A percentile compares a stretch with the other conserved stretches of the same genome.
Conservation (phyloP, 2,329 filamentous ascomycete species). For the Ciborinia camelliae region DNA sequence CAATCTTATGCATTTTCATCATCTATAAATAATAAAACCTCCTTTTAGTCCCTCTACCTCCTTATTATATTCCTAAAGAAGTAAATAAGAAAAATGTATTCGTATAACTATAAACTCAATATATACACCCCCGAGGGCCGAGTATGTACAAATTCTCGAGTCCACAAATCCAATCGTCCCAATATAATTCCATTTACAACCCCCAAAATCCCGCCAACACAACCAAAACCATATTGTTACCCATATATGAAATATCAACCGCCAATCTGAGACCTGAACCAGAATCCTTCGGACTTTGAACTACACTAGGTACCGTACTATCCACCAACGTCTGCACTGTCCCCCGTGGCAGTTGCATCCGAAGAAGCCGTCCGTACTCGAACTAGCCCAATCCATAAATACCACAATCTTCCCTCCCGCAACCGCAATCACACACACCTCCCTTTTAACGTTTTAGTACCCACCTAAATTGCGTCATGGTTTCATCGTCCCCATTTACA, state of each 20-base stretch:
- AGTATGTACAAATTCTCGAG: too few relatives aligned
- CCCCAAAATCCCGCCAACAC: neutral
- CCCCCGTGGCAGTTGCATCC: too few relatives aligned
- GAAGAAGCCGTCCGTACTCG: too few relatives aligned
- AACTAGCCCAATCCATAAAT: slow-evolving; percentile 11
- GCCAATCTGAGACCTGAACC: too few relatives aligned
- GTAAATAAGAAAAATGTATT: too few relatives aligned
- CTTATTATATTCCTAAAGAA: too few relatives aligned
- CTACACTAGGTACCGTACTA: neutral
- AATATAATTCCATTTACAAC: neutral
- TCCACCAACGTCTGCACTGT: neutral
- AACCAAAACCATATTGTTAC: neutral
- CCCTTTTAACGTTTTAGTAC: neutral
- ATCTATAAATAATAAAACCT: neutral
- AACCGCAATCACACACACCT: neutral
- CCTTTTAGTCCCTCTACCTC: neutral
- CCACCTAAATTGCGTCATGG: neutral
- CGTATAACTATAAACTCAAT: too few relatives aligned
- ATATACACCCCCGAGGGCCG: too few relatives aligned
- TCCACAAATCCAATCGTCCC: neutral
- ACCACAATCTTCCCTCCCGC: slow-evolving; percentile 1
- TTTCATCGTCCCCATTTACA: neutral
- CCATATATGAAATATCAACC: neutral
- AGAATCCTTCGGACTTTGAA: neutral
- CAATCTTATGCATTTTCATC: too few relatives aligned